Base-by-base conservation (phyloP, 441 rosid species). In the Bruguiera hainesii region DNA sequence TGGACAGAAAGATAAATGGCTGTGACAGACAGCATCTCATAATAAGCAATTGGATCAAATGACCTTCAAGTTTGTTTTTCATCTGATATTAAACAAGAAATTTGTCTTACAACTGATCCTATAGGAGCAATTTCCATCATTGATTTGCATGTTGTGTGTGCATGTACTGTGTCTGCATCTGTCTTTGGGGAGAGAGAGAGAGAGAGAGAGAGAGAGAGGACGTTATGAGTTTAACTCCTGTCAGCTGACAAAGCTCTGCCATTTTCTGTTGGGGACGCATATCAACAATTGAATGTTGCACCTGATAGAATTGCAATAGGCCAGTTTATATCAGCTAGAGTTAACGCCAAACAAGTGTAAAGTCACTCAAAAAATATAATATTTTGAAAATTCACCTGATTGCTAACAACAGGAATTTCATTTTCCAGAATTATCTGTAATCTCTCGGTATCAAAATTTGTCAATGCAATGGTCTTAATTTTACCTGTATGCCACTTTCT, bases 201-300 rank as follows among this genome's bases (percentile, higher is more conserved):
- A 37, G 69, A 62, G 75, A 74, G 73, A 65, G 61, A 65, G 75
- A 65, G 72, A 81, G 79, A 80, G 64, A 63, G 57, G 67, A 94
- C 97, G 98, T 94, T 81, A 94, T 85, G 52, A 94, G 97, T 78
- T 94, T 87, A 72, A 94, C 91, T 69, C 99, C 98, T 18, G 97
- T 78, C 56, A 81, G 86, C 80, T 80, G 87, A 72, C 98, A 91
- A 62, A 94, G 93, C 83, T 94, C 96, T 51, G 93, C 91, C 99
- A 94, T 94, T 78, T 79, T 87, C 76, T 87, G 93, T 66, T 88
- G 99, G 61, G 97, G 97, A 53, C 96, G 99, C 97, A 91, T 88
- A 68, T 91, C 99, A 50, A 91, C 92, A 67, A 89, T 76, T 64
- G 98, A 91, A 84, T 94, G 97, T 80, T 89, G 97, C 80, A 94